phyloP scores from a whole-genome alignment of 1,284 basidiomycete species.

The Cryptococcus floricola region DNA sequence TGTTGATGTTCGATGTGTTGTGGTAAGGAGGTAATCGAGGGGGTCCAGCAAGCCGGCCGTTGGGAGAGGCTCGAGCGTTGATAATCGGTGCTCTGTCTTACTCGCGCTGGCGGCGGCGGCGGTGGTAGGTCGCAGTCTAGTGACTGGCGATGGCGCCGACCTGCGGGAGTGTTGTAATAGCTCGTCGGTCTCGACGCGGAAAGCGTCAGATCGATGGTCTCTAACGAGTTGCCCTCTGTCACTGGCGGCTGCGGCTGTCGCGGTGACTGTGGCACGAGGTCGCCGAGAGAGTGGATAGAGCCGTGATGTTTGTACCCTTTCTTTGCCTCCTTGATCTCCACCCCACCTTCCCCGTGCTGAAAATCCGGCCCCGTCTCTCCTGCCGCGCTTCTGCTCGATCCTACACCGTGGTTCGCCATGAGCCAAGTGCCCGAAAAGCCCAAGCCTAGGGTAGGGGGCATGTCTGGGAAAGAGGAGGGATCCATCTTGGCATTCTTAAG shows the following conservation, averaged over 20 bases:
- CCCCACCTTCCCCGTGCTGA: slow-evolving; percentile 18
- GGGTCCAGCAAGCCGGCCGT: slow-evolving; percentile 20
- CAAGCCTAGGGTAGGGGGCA: slow-evolving; percentile 11
- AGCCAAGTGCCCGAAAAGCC: slow-evolving; percentile 16
- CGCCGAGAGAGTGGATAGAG: not conserved
- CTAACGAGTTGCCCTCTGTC: not conserved
- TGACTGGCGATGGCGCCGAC: not conserved
- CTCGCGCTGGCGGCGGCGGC: not conserved
- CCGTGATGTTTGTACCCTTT: not conserved
- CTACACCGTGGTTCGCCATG: not conserved
- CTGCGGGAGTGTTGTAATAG: not conserved
- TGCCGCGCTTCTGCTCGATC: not conserved
- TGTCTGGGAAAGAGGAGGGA: not conserved
- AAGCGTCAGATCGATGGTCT: slow-evolving; percentile 11
- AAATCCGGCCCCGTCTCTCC: slow-evolving; percentile 10
- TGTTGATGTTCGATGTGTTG: slow-evolving; percentile 3
- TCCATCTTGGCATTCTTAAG: not conserved
- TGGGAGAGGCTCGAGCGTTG: slow-evolving; percentile 20
- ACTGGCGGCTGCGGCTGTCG: not conserved
- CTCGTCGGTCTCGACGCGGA: slow-evolving; percentile 7
- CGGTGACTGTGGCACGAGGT: not conserved
- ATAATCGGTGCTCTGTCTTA: slow-evolving; percentile 1
- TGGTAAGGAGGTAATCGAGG: slow-evolving; percentile 15
- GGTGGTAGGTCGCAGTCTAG: not conserved
- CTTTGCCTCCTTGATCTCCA: not conserved